Evolutionary conservation across 306 rosid species (phyloP).

Genomic region (Acacia acuminata): DNA sequence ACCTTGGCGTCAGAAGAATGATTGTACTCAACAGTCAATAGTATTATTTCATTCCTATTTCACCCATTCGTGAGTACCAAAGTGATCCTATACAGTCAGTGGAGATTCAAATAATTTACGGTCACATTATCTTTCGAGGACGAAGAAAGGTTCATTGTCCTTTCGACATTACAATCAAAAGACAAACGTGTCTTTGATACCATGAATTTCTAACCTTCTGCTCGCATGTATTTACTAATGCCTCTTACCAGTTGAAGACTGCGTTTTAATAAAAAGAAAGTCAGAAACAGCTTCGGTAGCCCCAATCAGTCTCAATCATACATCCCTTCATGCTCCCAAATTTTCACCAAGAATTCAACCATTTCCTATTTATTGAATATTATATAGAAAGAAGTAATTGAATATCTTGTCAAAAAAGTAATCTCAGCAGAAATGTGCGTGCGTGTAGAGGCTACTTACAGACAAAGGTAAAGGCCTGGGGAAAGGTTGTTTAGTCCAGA

Average conservation of each 20-base stretch:
- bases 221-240: slow-evolving; percentile 45
- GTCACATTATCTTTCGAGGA: not conserved
- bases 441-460: slow-evolving; percentile 57
- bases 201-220: slow-evolving; percentile 40
- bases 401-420: slow-evolving; percentile 17
- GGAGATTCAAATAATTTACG: not conserved
- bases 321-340: slow-evolving; percentile 92
- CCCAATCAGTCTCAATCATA: slow-evolving; percentile 58
- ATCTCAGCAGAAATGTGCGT: slow-evolving; percentile 16
- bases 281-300: slow-evolving; percentile 30
- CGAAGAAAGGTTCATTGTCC: not conserved
- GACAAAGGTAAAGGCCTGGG: slow-evolving; percentile 73
- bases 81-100: not conserved
- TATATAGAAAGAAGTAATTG: slow-evolving; percentile 24
- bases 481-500: slow-evolving; percentile 69
- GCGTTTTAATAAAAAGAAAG: slow-evolving; percentile 35
- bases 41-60: not conserved
- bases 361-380: slow-evolving; percentile 62
- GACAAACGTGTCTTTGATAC: slow-evolving; percentile 37
- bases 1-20: not conserved
- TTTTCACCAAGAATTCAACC: slow-evolving; percentile 84
- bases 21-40: not conserved
- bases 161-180: slow-evolving; percentile 35
- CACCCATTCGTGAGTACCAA: not conserved
- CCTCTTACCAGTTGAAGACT: slow-evolving; percentile 38